phyloP scores from a whole-genome alignment of 306 rosid species.

The Fragaria nilgerrensis region DNA sequence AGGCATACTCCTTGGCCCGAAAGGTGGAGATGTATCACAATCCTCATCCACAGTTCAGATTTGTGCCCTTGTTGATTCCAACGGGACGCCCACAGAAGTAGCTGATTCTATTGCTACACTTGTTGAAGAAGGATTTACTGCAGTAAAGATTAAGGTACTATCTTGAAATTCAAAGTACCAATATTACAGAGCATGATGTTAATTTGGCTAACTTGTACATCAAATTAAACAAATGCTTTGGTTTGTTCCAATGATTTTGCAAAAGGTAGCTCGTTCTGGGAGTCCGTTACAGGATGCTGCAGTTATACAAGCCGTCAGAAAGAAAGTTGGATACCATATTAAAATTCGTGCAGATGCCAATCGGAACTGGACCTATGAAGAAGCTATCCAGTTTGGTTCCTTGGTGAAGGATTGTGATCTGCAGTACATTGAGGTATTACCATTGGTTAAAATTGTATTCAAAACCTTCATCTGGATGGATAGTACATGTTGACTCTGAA shows the following conservation, averaged over 20 bases:
- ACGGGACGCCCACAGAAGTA: conserved; percentile 67
- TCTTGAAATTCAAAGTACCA: background rate
- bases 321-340: conserved; percentile 61
- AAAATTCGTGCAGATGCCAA: conserved; percentile 90
- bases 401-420: conserved; percentile 71
- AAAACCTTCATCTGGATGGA: background rate
- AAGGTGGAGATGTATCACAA: conserved; percentile 31
- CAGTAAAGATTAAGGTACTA: conserved; percentile 80
- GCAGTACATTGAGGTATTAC: conserved; percentile 80
- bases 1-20: conserved; percentile 47
- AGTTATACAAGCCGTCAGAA: conserved; percentile 72
- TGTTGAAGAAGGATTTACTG: conserved; percentile 77
- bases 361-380: conserved; percentile 79
- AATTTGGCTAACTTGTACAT: conserved; percentile 16
- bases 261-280: conserved; percentile 74
- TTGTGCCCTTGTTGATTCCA: conserved; percentile 75
- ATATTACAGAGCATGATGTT: conserved; percentile 2
- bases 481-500: background rate
- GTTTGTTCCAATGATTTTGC: background rate
- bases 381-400: conserved; percentile 80
- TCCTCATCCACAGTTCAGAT: conserved; percentile 49
- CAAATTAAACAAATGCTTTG: background rate
- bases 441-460: background rate
- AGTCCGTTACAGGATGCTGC: conserved; percentile 69
- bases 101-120: conserved; percentile 64